Base-by-base conservation (phyloP, 169 alveolate genomes). In the Eimeria praecox region DNA sequence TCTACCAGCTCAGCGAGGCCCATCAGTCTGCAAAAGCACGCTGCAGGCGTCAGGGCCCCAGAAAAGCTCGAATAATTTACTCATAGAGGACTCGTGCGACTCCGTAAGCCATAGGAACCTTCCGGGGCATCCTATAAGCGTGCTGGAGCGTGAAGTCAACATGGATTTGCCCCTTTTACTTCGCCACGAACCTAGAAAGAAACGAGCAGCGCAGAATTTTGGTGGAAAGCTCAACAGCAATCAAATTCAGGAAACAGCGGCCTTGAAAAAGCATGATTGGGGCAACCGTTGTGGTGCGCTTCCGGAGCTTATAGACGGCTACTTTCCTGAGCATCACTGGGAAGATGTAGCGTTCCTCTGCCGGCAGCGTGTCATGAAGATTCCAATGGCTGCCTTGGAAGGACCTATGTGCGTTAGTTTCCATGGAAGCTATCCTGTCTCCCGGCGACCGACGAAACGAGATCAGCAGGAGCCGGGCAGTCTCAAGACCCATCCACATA, bases 401-500 rank as follows among this genome's bases (percentile, higher is more conserved):
- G 46, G 82, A 8, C 82, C 82, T 10, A 71, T 71, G 82, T 71
- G 82, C 82, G 33, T 14, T 71, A 30, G 16, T 30, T 71, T 71
- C 46, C 82, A 71, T 71, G 82, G 82, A 30, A 33, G 49, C 46
- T 71, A 71, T 16, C 82, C 82, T 30, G 46, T 71, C 9, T 71
- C 46, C 40, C 27, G 27, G 82, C 82, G 82, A 12, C 82, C 82
- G 82, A 71, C 82, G 24, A 71, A 46, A 38, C 82, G 82, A 30
- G 82, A 71, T 12, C 16, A 30, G 46, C 82, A 71, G 46, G 82
- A 71, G 24, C 82, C 82, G 40, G 82, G 82, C 1, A 30, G 40
- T 71, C 82, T 71, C 46, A 71, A 71, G 82, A 71, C 82, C 82
- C 46, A 71, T 30, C 82, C 82, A 38, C 82, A 71, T 71, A 71